Percentiles rank a stretch among this genome's conserved stretches.
phyloP scores from a whole-genome alignment of 495 filamentous ascomycete genomes.

The Neurospora sp. region DNA sequence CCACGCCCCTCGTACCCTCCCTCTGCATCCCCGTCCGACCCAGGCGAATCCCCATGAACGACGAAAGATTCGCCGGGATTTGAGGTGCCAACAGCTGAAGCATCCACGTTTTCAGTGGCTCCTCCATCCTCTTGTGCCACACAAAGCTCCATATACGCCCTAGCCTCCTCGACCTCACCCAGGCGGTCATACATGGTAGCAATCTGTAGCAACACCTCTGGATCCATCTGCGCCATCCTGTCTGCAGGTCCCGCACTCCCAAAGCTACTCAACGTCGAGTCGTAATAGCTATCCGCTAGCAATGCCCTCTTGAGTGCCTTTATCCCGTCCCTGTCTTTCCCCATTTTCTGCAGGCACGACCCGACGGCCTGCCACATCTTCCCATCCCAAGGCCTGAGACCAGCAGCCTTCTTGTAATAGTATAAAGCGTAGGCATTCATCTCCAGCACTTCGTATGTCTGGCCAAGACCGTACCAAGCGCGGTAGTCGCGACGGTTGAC shows the following conservation, averaged over 20 bases:
- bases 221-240: slow-evolving; percentile 58
- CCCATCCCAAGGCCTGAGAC: slow-evolving; percentile 79
- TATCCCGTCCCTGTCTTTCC: slow-evolving; percentile 72
- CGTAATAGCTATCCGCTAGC: slow-evolving; percentile 71
- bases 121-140: slow-evolving; percentile 75
- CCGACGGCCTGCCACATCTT: slow-evolving; percentile 99
- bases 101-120: slow-evolving; percentile 20
- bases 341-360: slow-evolving; percentile 80
- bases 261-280: slow-evolving; percentile 40
- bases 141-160: slow-evolving; percentile 88
- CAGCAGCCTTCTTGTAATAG: slow-evolving; percentile 95
- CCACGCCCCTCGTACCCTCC: slow-evolving; percentile 25
- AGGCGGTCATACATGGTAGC: slow-evolving; percentile 79
- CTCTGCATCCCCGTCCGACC: slow-evolving; percentile 31
- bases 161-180: slow-evolving; percentile 64
- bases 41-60: slow-evolving; percentile 35
- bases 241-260: slow-evolving; percentile 28
- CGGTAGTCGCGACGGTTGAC: slow-evolving; percentile 95
- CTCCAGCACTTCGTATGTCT: slow-evolving; percentile 94
- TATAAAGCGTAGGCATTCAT: slow-evolving; percentile 95
- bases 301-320: slow-evolving; percentile 89
- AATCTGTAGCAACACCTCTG: slow-evolving; percentile 82
- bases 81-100: neutral
- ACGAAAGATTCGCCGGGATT: slow-evolving; percentile 39
- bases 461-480: slow-evolving; percentile 95